Base-by-base conservation (phyloP, 1,284 basidiomycete genomes). In the Fistulinella cinereoalba region DNA sequence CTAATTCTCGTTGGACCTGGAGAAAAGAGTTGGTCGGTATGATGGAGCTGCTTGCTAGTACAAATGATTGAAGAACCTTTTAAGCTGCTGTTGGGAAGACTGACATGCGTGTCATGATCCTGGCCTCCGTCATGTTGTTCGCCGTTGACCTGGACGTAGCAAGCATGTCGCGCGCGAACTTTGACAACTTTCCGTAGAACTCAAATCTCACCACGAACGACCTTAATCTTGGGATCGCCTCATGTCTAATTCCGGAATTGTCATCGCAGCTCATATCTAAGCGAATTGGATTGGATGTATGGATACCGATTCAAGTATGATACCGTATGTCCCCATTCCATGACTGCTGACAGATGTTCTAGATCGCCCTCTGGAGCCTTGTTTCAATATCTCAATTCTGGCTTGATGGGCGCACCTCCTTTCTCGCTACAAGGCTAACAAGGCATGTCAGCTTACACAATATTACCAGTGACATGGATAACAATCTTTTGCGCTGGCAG, bases 241-340 rank as follows among this genome's bases (percentile, higher is more conserved):
- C 76, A 32, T 85, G 86, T 64, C 66, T 86, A 16, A 64, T 66
- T 46, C 80, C 81, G 37, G 81, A 85, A 60, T 64, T 86, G 27
- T 85, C 85, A n/a, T 85, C 83, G 0, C 85, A 87, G 56, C 68
- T 88, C 13, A 64, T 88, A 23, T 85, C 82, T 18, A 88, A 87
- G 61, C 72, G 81, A 21, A 67, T 86, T 29, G 83, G 83, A 0
- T 81, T 83, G 0, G 85, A 88, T 64, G 68, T 78, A n/a, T 88
- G 83, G 83, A 76, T 88, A 50, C 84, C 84, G 1, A 75, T 69
- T 21, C 83, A 85, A 64, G 79, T 79, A 57, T 49, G 60, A 10
- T 22, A 6, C 22, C n/a, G 16, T 4, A 15, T 19, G n/a, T 6
- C 15, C 7, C 9, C 16, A 23, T 18, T 24, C 27, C 49, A 12